phyloP scores from a whole-genome alignment of 129 eudicot species.

The Pittosporum tobira region DNA sequence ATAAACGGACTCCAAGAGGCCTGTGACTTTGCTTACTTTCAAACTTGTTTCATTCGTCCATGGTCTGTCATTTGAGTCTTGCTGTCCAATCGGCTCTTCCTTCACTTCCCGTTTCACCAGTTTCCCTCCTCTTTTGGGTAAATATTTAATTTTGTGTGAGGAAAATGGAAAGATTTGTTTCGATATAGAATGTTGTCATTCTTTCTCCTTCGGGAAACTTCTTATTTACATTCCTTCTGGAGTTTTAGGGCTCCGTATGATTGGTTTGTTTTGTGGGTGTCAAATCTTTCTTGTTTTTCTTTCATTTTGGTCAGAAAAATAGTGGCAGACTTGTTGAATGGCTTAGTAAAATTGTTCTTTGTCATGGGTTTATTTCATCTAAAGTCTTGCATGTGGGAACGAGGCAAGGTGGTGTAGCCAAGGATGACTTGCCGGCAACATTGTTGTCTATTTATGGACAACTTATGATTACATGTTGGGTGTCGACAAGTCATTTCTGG shows the following conservation, averaged over 20 bases:
- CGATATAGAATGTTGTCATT: not conserved
- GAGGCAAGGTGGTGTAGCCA: constrained; percentile 54
- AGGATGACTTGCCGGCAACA: constrained; percentile 79
- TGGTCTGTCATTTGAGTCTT: constrained; percentile 9
- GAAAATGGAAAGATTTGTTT: not conserved
- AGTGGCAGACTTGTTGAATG: not conserved
- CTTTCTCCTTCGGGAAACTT: constrained; percentile 14
- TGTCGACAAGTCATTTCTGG: constrained; percentile 48
- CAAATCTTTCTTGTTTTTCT: not conserved
- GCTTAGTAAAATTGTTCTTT: not conserved
- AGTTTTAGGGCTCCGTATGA: not conserved
- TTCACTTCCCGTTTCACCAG: not conserved
- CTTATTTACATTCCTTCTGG: not conserved
- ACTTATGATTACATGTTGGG: not conserved
- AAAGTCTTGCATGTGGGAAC: constrained; percentile 57
- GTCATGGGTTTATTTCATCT: constrained; percentile 28
- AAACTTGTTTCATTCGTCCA: constrained; percentile 10
- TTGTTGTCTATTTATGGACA: not conserved
- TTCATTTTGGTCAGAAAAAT: not conserved
- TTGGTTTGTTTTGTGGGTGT: not conserved
- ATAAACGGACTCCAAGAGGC: constrained; percentile 8
- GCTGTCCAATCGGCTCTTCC: constrained; percentile 12
- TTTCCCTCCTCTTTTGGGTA: constrained; percentile 5
- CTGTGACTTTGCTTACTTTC: not conserved
- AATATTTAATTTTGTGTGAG: not conserved